Base-by-base conservation (phyloP, 2,329 filamentous ascomycete genomes). In the Fusarium sp. region DNA sequence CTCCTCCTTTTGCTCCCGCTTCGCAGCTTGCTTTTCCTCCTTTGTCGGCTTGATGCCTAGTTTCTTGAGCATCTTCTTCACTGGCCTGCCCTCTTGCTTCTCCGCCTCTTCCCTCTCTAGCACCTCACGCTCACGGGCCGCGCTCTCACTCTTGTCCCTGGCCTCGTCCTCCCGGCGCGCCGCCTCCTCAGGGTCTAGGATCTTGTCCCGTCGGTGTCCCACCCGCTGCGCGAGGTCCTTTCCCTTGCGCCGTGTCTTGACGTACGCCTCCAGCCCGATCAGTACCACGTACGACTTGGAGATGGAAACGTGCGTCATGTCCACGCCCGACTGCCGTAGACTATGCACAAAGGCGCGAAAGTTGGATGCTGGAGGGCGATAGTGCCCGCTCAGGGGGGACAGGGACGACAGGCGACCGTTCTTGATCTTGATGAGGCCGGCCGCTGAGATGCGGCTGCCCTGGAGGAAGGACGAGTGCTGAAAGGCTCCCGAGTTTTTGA, bases 381-480 rank as follows among this genome's bases (percentile, higher is more conserved):
- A 97, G 79, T 97, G 93, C 0, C 93, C 93, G 73, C 87, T 90
- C 1, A 88, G 80, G 2, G 86, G 93, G 4, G 90, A 92, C 8
- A 96, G 83, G 55, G 89, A 90, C 2, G 87, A 84, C n/a, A 97
- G 78, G 29, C 91, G 87, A 1, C 94, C 94, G 71, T 93, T 84
- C 76, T 93, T 93, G 75, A 97, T 90, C 77, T 92, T 93, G 77
- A 97, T 93, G 25, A 95, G 82, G 0, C 94, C 94, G 4, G 94
- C 94, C 0, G 93, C 90, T 0, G 90, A 88, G 57, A 97, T 93
- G 11, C 93, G 88, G 9, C 90, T 86, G 23, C 93, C 94, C 67
- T 94, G 91, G 1, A 97, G 84, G 74, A 97, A 97, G 0, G 92
- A 96, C 11, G 91, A 94, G 79, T 97, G 94, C 74, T 97, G 94